Conservation (phyloP, 192 early-diverging fungal species). For the Powellomyces hirtus region DNA sequence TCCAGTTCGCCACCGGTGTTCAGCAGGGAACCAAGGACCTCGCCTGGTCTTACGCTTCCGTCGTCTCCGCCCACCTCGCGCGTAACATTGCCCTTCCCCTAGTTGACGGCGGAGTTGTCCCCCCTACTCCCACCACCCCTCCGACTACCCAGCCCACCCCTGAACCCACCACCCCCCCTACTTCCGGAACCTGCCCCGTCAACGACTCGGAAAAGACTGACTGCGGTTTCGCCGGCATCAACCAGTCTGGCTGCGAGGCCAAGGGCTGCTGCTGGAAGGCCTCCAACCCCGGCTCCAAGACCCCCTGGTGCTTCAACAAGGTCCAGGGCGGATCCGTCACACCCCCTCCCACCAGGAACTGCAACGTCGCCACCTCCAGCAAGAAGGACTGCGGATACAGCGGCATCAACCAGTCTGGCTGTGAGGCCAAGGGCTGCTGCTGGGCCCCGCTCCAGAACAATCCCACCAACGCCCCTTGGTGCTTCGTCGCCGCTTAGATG, state of each 20-base stretch:
- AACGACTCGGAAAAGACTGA: not conserved
- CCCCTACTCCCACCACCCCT: not conserved
- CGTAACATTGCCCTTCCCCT: not conserved
- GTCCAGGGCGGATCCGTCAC: not conserved
- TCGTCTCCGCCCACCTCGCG: slow-evolving; percentile 6
- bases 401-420: slow-evolving; percentile 2
- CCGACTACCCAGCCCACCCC: not conserved
- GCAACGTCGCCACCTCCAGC: not conserved
- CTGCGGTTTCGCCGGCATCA: slow-evolving; percentile 14
- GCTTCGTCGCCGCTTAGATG: not conserved
- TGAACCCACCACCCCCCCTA: not conserved
- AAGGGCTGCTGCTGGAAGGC: slow-evolving; percentile 17
- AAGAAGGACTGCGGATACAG: not conserved
- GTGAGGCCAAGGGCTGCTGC: slow-evolving; percentile 13
- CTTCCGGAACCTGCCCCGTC: not conserved
- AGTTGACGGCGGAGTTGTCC: not conserved
- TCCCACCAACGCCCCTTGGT: not conserved
- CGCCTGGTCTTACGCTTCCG: slow-evolving; percentile 1
- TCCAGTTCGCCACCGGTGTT: slow-evolving; percentile 3
- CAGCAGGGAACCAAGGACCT: slow-evolving; percentile 7
- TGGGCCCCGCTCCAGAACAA: not conserved
- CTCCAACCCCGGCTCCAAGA: not conserved
- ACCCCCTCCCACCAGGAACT: not conserved
- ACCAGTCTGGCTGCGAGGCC: slow-evolving; percentile 7
- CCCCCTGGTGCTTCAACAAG: slow-evolving; percentile 15